Conservation (phyloP, 192 early-diverging fungal genomes). For the Coemansia asiatica region DNA sequence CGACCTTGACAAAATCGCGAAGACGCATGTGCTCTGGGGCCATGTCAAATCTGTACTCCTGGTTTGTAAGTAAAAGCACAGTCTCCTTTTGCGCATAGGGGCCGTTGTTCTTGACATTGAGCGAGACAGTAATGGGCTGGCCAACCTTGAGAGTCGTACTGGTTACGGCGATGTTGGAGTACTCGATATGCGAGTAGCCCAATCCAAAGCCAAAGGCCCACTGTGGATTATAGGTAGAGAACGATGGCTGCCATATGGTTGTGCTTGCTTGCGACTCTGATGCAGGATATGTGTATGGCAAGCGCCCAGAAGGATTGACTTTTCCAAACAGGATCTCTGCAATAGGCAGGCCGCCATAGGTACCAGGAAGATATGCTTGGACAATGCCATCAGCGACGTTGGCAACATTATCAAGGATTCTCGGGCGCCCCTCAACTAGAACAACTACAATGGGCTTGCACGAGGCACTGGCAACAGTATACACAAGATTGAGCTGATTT, state of each 20-base stretch:
- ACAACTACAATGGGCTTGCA: slow-evolving; percentile 52
- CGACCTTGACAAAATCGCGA: slow-evolving; percentile 55
- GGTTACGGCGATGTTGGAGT: slow-evolving; percentile 40
- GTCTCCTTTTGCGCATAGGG: slow-evolving; percentile 51
- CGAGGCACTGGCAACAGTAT: slow-evolving; percentile 10
- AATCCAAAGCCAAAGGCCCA: slow-evolving; percentile 62
- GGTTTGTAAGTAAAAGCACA: slow-evolving; percentile 60
- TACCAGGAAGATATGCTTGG: slow-evolving; percentile 59
- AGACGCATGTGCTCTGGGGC: slow-evolving; percentile 60
- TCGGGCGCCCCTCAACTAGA: slow-evolving; percentile 61
- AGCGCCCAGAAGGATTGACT: slow-evolving; percentile 59
- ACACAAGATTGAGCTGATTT: slow-evolving; percentile 41
- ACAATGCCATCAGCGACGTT: slow-evolving; percentile 54
- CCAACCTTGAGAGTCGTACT: slow-evolving; percentile 1
- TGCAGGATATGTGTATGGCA: slow-evolving; percentile 62
- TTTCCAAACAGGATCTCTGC: slow-evolving; percentile 61
- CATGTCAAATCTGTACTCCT: slow-evolving; percentile 53
- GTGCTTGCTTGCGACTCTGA: slow-evolving; percentile 42
- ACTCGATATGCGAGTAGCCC: slow-evolving; percentile 55
- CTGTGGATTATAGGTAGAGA: slow-evolving; percentile 53
- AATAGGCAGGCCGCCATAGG: slow-evolving; percentile 60
- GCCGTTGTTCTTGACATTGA: slow-evolving; percentile 54
- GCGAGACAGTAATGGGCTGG: slow-evolving; percentile 22
- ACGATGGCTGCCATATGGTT: slow-evolving; percentile 45
- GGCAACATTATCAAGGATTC: slow-evolving; percentile 50